A percentile compares a stretch with the other conserved stretches of the same genome.
Evolutionary conservation across 768 basidiomycete genomes (phyloP).

Genomic region (Pulveroboletus ravenelii): DNA sequence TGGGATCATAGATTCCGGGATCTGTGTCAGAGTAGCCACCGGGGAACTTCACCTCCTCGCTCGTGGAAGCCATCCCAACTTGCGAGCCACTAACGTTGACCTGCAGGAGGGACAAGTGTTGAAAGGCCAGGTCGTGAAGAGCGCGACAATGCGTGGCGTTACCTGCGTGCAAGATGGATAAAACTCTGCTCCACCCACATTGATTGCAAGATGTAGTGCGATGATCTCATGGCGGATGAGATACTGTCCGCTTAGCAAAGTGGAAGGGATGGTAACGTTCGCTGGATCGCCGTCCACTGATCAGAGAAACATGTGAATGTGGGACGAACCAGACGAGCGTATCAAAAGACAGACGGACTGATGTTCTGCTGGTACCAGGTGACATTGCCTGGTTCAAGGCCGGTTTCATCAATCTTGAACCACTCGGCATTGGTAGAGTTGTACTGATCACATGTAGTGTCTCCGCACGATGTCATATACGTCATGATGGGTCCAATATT

Average conservation of each 20-base stretch:
- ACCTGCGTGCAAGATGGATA: constrained; percentile 66
- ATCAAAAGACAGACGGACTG: constrained; percentile 35
- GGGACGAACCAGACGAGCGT: neutral
- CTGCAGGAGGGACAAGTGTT: constrained; percentile 26
- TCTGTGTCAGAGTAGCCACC: constrained; percentile 70
- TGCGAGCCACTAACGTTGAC: constrained; percentile 51
- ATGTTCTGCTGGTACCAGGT: constrained; percentile 53
- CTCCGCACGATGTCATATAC: constrained; percentile 65
- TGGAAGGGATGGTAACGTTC: constrained; percentile 42
- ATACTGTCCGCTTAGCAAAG: constrained; percentile 64
- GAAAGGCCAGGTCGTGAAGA: neutral
- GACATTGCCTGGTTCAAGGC: constrained; percentile 32
- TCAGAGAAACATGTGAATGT: neutral
- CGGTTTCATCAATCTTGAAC: constrained; percentile 68
- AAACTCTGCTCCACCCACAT: constrained; percentile 66
- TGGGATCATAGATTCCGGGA: constrained; percentile 63
- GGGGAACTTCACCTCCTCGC: constrained; percentile 60
- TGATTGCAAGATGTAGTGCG: constrained; percentile 62
- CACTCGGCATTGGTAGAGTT: constrained; percentile 55
- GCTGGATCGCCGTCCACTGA: constrained; percentile 40
- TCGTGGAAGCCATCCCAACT: constrained; percentile 40
- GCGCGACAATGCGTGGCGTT: constrained; percentile 1
- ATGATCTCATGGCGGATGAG: constrained; percentile 78
- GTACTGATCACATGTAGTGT: constrained; percentile 54
- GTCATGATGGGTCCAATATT: constrained; percentile 68